Base-by-base conservation (phyloP, 371 early-diverging fungal genomes). In the Batkoa obscura region DNA sequence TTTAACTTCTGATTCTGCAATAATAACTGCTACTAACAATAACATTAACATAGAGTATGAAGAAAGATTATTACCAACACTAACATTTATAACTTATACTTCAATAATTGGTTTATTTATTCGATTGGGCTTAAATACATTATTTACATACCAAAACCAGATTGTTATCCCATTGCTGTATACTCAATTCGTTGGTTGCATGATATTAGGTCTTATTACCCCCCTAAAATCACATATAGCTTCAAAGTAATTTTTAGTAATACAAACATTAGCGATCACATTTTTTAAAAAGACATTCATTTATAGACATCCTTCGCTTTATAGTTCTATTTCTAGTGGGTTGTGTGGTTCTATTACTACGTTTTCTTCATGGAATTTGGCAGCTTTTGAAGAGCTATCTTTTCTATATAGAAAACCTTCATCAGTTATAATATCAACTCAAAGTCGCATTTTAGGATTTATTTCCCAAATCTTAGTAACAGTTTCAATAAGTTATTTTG, bases 341-440 rank as follows among this genome's bases (percentile, higher is more conserved):
- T 36, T 56, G 13, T 56, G 56, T 43, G 56, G 56, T 6, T 56
- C 56, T 10, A 56, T 56, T 33, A 56, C 56, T 8, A 56, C 56
- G 3, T 56, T 56, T 35, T 56, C 56, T 32, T 34, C 46, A 17
- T 56, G 42, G 42, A 56, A 43, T 8, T 23, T 56, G 30, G 56
- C 15, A 2, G 3, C 47, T 3, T 56, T 56, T 56, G 12, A 56
- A 12, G 43, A 23, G 12, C 23, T 56, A 32, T 31, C 43, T 46
- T 12, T 15, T 13, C 45, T 45, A 13, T 12, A 5, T 45, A 45
- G 13, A 45, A 45, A 8, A n/a, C 8, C 41, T 10, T 10, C 41
- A 8, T n/a, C 41, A 41, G n/a, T 15, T 13, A 45, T 45, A 23
- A 45, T 4, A 45, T 4, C 15, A 6, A 15, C 6, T 12, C 23